Evolutionary conservation across 148 eudicot genomes (phyloP), one percentile per base, ranked within the genome.

Genomic region (Fagopyrum tataricum): DNA sequence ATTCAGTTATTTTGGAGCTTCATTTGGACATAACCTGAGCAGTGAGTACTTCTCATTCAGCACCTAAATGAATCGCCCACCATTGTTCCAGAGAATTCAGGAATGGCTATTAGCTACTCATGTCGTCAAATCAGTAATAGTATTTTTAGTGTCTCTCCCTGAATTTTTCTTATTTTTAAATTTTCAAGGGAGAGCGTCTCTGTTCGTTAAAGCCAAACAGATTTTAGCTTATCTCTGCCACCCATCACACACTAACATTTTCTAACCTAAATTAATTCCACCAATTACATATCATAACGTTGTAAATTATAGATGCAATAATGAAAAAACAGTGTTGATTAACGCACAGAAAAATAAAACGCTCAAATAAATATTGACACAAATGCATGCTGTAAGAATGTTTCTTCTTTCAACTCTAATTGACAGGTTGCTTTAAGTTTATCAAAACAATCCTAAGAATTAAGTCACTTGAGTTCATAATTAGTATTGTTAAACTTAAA

Each of bases 51-150:
- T 46, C 13, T 46, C 49, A 46, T 31, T 7, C 49, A 46, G 14
- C 49, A 10, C 61, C 61, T 55, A 55, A 55, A 55, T 55, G 21
- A 55, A 55, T 55, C 61, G 61, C 61, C 61, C 61, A 20, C 61
- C 61, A 55, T 55, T 7, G 26, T 18, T 55, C 24, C 61, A 55
- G 23, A 55, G 61, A 20, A 55, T 8, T 4, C 61, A 18, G 12
- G 24, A 55, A 11, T 55, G 7, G 24, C 24, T 20, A 31, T 31
- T 31, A 18, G 61, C 13, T 10, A 46, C 13, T 46, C 13, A 46
- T 46, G 49, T 55, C 61, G 21, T 15, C 61, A 24, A 21, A 7
- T 55, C 61, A 20, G 61, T 55, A 20, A 55, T 55, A 55, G 10
- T 18, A 18, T 18, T 1, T 17, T 55, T 10, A n/a, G 9, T 23